Evolutionary conservation across 1,139 yeast genomes (phyloP), one percentile per base, ranked within the genome.

Genomic region (Candida albicans): DNA sequence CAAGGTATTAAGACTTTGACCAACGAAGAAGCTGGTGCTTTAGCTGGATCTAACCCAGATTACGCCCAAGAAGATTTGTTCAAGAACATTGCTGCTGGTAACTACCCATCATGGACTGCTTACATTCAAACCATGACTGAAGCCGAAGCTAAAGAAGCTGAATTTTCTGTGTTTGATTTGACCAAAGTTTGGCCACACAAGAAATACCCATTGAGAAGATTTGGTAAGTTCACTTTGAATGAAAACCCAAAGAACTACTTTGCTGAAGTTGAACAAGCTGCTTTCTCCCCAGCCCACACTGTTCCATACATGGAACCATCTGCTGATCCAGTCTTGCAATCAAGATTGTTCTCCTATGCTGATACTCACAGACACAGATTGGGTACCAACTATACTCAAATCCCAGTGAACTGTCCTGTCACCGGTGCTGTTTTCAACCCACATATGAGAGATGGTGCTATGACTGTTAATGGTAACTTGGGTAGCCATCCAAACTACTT

Each of bases 251-350:
- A 79, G 64, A 85, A 85, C 68, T 85, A 84, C 70, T 84, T 84
- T 68, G 89, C 89, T 54, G 91, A 85, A 63, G 82, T 84, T 57
- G 93, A 85, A 68, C 91, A 84, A 67, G 84, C 85, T 52, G 91
- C 91, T 11, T 85, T 87, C 68, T 75, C 90, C 39, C 96, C 96
- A 49, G 78, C 90, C 34, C 89, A 87, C 67, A 80, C 90, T 32
- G 88, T 87, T 46, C 95, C 95, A 45, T 87, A 85, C 56, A 81
- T 84, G 77, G 89, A 85, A 66, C 79, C 96, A 41, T 82, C 90
- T 39, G 90, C 90, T 54, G 96, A 87, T 63, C 95, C 95, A 40
- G 95, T 87, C 40, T 74, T 87, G 64, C 96, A 87, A 70, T 81
- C 90, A 14, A 81, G 96, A 68, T 73, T 87, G 55, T 87, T 87